Percentiles rank a stretch among this genome's conserved stretches.
Evolutionary conservation across 768 basidiomycete species (phyloP).

Genomic region (Agaricus sinodeliciosus): DNA sequence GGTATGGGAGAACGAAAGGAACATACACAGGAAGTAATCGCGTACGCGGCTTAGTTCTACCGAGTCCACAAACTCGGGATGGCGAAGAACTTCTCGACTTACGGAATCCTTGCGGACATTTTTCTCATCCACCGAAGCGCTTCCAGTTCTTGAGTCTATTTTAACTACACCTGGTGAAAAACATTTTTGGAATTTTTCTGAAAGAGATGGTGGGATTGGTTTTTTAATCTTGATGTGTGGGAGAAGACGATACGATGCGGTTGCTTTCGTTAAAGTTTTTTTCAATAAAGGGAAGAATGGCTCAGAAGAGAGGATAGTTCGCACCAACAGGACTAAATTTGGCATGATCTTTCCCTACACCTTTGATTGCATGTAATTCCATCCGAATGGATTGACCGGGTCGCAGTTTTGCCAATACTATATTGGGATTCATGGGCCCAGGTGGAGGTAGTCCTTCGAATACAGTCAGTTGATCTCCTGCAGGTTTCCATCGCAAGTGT

Average conservation of each 20-base stretch:
- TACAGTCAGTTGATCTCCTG: slow-evolving; percentile 70
- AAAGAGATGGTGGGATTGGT: slow-evolving; percentile 71
- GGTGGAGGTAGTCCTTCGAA: slow-evolving; percentile 46
- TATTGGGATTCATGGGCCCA: slow-evolving; percentile 67
- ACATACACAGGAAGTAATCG: slow-evolving; percentile 90
- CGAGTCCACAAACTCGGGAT: slow-evolving; percentile 81
- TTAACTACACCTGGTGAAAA: slow-evolving; percentile 82
- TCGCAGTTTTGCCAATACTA: slow-evolving; percentile 85
- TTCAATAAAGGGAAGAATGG: neutral
- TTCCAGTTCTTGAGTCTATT: slow-evolving; percentile 49
- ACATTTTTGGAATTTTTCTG: slow-evolving; percentile 78
- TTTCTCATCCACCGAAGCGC: slow-evolving; percentile 54
- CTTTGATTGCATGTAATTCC: slow-evolving; percentile 88
- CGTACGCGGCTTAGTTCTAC: slow-evolving; percentile 82
- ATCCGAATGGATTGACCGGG: slow-evolving; percentile 86
- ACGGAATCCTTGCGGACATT: slow-evolving; percentile 82
- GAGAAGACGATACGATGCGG: slow-evolving; percentile 90
- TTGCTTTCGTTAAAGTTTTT: slow-evolving; percentile 45
- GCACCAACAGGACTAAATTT: slow-evolving; percentile 94
- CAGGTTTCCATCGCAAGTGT: slow-evolving; percentile 69
- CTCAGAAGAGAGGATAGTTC: slow-evolving; percentile 15
- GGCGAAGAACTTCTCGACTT: slow-evolving; percentile 85
- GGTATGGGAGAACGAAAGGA: neutral
- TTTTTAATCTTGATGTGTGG: slow-evolving; percentile 74
- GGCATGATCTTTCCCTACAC: slow-evolving; percentile 90